Conservation (phyloP, 805 yeast species). For the Suhomyces xylopsoci region DNA sequence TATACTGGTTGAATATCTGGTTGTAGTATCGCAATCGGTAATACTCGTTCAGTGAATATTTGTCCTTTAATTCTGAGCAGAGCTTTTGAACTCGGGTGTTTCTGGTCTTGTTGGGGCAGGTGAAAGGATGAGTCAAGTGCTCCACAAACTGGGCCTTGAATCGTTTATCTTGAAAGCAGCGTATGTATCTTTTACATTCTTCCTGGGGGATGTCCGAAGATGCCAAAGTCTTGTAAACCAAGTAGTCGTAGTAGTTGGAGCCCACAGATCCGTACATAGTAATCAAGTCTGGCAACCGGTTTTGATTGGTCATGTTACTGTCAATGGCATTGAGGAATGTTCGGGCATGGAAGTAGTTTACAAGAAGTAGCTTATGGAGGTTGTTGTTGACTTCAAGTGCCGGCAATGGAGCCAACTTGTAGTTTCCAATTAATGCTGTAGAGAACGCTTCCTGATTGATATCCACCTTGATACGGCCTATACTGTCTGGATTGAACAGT, state of each 20-base stretch:
- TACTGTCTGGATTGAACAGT: neutral
- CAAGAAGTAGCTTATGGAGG: conserved; percentile 6
- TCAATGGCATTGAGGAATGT: conserved; percentile 7
- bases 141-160: conserved; percentile 14
- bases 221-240: conserved; percentile 6
- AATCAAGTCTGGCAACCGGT: conserved; percentile 12
- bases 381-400: neutral
- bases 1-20: conserved; percentile 19
- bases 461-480: neutral
- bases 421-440: neutral
- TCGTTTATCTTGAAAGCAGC: conserved; percentile 9
- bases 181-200: neutral
- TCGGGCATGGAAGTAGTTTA: conserved; percentile 14
- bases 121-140: conserved; percentile 11
- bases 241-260: conserved; percentile 12
- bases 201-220: neutral
- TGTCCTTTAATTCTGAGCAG: conserved; percentile 4
- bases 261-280: conserved; percentile 17
- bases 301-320: conserved; percentile 4
- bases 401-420: conserved; percentile 1
- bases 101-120: neutral
- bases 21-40: conserved; percentile 9
- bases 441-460: neutral
- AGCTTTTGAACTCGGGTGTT: neutral
- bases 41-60: conserved; percentile 9